A percentile compares a stretch with the other conserved stretches of the same genome.
phyloP scores from a whole-genome alignment of 2,329 filamentous ascomycete species.

The Eutypa lata region DNA sequence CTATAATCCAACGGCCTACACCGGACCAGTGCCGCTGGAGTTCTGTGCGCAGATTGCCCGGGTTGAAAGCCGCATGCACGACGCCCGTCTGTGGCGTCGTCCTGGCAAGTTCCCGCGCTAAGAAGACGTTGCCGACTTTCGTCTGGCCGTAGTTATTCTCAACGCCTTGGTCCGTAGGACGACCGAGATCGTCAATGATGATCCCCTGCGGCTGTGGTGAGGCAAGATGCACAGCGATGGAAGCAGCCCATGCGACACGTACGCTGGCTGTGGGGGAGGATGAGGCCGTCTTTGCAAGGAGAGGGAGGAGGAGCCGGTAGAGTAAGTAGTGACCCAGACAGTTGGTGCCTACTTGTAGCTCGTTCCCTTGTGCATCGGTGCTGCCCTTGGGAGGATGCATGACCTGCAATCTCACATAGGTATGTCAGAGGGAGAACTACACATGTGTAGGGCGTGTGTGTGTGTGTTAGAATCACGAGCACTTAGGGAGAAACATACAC shows the following conservation, averaged over 20 bases:
- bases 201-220: conserved; percentile 4
- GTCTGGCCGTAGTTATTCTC: conserved; percentile 10
- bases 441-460: fast-evolving
- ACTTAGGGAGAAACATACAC: not conserved
- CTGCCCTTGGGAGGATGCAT: conserved; percentile 15
- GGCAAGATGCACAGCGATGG: conserved; percentile 4
- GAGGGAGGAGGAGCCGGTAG: conserved; percentile 8
- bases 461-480: too few relatives aligned
- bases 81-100: not conserved
- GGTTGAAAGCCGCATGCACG: conserved; percentile 4
- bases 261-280: not conserved
- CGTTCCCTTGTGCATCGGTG: conserved; percentile 20
- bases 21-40: conserved; percentile 1
- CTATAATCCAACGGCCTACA: not conserved
- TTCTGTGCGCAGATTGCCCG: conserved; percentile 1
- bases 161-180: not conserved
- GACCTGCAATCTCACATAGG: not conserved
- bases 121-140: conserved; percentile 7
- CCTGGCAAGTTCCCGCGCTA: conserved; percentile 6
- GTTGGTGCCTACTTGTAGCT: conserved; percentile 27
- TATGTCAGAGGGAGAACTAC: not conserved
- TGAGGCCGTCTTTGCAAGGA: conserved; percentile 3
- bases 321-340: conserved; percentile 20
- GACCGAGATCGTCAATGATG: conserved; percentile 4
- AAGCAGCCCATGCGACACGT: conserved; percentile 7